Evolutionary conservation across 768 basidiomycete genomes (phyloP).

Genomic region (Amanita thiersii): DNA sequence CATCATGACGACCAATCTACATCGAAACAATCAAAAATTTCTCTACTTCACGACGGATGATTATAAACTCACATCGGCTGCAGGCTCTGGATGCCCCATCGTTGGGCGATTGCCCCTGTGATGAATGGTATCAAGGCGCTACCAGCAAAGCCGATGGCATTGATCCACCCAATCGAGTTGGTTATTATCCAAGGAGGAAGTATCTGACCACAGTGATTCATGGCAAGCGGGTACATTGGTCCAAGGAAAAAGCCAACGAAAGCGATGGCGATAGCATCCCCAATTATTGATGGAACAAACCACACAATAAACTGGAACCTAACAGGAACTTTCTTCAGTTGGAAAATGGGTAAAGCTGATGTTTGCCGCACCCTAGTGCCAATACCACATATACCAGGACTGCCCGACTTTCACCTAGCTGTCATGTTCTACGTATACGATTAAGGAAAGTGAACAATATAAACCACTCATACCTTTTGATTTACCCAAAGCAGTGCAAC

Average conservation of each 20-base stretch:
- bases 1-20: conserved; percentile 56
- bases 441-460: too few species aligned
- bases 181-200: conserved; percentile 65
- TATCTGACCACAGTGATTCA: conserved; percentile 63
- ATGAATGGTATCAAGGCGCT: conserved; percentile 68
- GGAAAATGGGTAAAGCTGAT: conserved; percentile 42
- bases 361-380: conserved; percentile 39
- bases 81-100: conserved; percentile 50
- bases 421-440: too few species aligned
- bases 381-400: too few species aligned
- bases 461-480: conserved; percentile 34
- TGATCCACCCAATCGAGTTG: conserved; percentile 61
- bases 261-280: conserved; percentile 55
- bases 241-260: conserved; percentile 67
- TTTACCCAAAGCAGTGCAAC: conserved; percentile 50
- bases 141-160: conserved; percentile 63
- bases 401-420: too few species aligned
- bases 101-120: conserved; percentile 58
- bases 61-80: conserved; percentile 48
- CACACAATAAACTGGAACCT: conserved; percentile 64
- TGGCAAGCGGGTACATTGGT: conserved; percentile 66
- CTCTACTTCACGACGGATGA: background rate
- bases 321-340: conserved; percentile 31
- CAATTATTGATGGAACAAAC: conserved; percentile 60
- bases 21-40: background rate